Base-by-base conservation (phyloP, 306 rosid genomes). In the Senna siamea region DNA sequence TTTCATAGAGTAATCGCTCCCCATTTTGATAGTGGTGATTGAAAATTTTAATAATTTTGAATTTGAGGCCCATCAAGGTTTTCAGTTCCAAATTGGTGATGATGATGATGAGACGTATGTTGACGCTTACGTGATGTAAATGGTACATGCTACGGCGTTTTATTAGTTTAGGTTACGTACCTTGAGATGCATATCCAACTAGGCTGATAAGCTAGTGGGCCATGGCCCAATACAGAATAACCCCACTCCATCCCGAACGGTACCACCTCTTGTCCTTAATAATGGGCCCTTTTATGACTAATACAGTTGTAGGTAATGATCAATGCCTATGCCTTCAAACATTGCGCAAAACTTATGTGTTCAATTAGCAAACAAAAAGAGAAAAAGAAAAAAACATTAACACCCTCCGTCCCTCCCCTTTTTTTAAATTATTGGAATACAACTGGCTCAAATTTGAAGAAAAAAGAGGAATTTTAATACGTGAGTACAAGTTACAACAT, bases 121-220 rank as follows among this genome's bases (percentile, higher is more conserved):
- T 74, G 80, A 79, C 60, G 32, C 61, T 64, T 55, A 74, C 78
- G 78, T 66, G 83, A 84, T 61, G 72, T 76, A 73, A 74, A 70
- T 85, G 87, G 80, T 73, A 78, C 89, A 73, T 59, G 71, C 79
- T 80, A 76, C 75, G 63, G 80, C 37, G 75, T 57, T 82, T 72
- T 30, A 69, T 55, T 18, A 60, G 48, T 37, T 73, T 79, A 66
- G 71, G 78, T 80, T 68, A 53, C 80, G 74, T 76, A 72, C 70
- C 74, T 67, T 60, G 63, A 69, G 80, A 80, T 80, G 79, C 75
- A 69, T 78, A 77, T 83, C 76, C 73, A 74, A 78, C 73, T 78
- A 69, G 83, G 78, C 78, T 71, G 79, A 70, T 59, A 58, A 71
- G 75, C 72, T 62, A 44, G 89, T 76, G 84, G 85, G 85, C 86